Evolutionary conservation across 2,329 filamentous ascomycete species (phyloP).

Genomic region (Capronia americana): DNA sequence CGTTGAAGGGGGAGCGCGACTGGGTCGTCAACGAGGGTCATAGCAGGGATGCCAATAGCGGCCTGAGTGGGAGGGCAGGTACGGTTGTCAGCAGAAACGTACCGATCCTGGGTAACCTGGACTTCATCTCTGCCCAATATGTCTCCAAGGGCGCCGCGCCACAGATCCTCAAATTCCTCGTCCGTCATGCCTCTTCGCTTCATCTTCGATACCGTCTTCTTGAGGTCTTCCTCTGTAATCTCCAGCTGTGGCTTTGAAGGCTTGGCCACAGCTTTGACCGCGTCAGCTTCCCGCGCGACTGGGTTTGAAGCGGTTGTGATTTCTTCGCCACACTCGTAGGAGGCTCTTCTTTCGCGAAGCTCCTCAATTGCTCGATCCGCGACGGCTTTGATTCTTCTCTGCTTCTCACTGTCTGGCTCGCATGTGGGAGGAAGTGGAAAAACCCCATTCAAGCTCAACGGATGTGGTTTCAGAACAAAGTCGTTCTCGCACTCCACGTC

Average conservation of each 20-base stretch:
- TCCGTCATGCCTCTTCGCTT: constrained; percentile 82
- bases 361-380: constrained; percentile 87
- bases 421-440: constrained; percentile 88
- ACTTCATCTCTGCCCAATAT: constrained; percentile 65
- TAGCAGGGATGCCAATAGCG: neutral
- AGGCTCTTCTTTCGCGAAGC: constrained; percentile 81
- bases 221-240: constrained; percentile 72
- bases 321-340: constrained; percentile 83
- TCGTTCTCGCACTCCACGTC: constrained; percentile 81
- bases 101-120: constrained; percentile 62
- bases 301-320: constrained; percentile 50
- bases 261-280: constrained; percentile 61
- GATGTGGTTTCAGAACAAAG: constrained; percentile 84
- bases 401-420: constrained; percentile 93
- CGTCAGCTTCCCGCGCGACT: constrained; percentile 12
- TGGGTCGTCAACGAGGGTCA: neutral
- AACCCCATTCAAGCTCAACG: constrained; percentile 78
- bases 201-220: constrained; percentile 75
- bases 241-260: constrained; percentile 52
- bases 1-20: neutral
- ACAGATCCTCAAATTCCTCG: constrained; percentile 88
- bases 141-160: constrained; percentile 58
- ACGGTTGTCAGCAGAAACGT: constrained; percentile 50
- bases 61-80: constrained; percentile 8
- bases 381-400: constrained; percentile 81